phyloP scores from a whole-genome alignment of 2,329 filamentous ascomycete genomes.

The Sporothrix euskadiensis region DNA sequence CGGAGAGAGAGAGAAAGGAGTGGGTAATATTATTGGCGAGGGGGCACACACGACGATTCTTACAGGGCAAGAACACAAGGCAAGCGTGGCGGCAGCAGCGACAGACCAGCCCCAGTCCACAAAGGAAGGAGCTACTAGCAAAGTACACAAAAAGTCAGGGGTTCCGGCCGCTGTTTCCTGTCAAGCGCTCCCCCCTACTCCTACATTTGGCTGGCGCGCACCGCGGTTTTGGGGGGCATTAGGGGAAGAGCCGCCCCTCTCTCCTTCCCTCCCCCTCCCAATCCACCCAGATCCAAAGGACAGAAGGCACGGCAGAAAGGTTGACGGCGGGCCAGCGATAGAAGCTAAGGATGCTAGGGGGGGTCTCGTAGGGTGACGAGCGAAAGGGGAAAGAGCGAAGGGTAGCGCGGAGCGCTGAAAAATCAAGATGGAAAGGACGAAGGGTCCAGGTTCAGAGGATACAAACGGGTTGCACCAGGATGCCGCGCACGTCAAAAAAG shows the following conservation, averaged over 20 bases:
- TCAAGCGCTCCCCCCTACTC: neutral
- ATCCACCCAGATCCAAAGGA: neutral
- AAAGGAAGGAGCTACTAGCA: constrained; percentile 19
- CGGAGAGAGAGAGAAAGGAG: constrained; percentile 2
- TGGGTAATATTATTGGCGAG: constrained; percentile 20
- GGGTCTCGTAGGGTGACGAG: neutral
- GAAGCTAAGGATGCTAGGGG: neutral
- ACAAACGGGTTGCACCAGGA: neutral
- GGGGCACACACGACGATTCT: neutral
- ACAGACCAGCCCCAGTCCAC: neutral
- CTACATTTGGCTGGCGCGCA: constrained; percentile 6
- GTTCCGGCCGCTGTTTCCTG: constrained; percentile 23
- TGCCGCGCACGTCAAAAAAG: neutral
- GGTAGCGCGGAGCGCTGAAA: constrained; percentile 14
- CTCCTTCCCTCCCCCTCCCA: neutral
- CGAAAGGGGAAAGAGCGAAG: constrained; percentile 16
- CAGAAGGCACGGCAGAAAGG: constrained; percentile 9
- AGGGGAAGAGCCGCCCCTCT: constrained; percentile 21
- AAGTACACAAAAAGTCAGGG: constrained; percentile 22
- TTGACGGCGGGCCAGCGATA: neutral
- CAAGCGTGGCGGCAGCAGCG: constrained; percentile 1
- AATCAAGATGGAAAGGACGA: neutral
- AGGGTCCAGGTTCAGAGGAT: neutral
- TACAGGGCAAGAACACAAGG: neutral
- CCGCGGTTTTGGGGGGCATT: neutral